Evolutionary conservation across 148 eudicot genomes (phyloP), one percentile per base, ranked within the genome.

Genomic region (Cornus controversa): DNA sequence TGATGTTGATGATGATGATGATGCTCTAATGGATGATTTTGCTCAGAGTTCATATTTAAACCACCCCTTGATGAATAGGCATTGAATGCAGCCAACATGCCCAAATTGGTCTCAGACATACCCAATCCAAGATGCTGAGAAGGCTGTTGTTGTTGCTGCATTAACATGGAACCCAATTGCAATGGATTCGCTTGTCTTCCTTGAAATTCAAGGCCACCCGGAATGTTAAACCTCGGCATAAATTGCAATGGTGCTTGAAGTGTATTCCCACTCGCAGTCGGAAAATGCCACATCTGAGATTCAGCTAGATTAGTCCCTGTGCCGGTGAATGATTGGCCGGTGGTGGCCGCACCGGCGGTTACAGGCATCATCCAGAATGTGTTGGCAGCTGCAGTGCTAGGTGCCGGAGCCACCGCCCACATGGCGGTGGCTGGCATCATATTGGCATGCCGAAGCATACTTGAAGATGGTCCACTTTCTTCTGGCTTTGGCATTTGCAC

Each of bases 41-140:
- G 73, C 66, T 82, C 85, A 4, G 85, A 79, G 64, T 88, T 85
- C 81, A 83, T 78, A 70, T 85, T 85, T 75, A 85, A 76, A 16
- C 85, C 85, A 10, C 74, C 86, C 75, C 88, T 80, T 2, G 89
- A 81, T 4, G 89, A 81, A 77, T 82, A 87, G 62, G 89, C 86
- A 87, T 87, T 85, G 2, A 90, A 80, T 60, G 92, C 90, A 11
- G 92, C 92, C 69, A 90, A 75, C 90, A 90, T 87, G 13, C 92
- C 92, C 86, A 87, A 75, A 86, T 87, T 87, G 63, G 79, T 67
- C 47, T 87, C 92, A 10, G 82, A 36, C 72, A 86, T 76, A 11
- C 90, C 90, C 60, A 90, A 75, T 28, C 92, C 92, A n/a, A 90
- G 84, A 64, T 85, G 87, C 72, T 90, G 92, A n/a, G 89, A 84